These are phyloP conservation scores for Alternaria panax DNA, from an alignment of 2,329 filamentous ascomycete genomes.

Conservation along the genomic window DNA sequence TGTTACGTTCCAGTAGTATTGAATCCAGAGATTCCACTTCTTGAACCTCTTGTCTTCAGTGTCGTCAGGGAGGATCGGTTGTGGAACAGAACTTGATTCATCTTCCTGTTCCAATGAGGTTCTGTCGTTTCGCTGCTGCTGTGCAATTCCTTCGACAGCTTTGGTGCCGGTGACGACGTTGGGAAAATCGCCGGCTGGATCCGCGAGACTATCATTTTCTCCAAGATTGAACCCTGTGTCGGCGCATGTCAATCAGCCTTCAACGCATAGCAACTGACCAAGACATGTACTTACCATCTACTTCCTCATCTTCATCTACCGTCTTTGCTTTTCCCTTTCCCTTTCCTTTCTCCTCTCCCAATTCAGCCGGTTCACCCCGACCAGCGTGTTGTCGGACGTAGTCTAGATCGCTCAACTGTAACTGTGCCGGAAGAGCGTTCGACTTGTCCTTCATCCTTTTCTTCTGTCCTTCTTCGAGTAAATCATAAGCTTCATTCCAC, in stretches of 20 bases:
- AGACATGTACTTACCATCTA: background rate
- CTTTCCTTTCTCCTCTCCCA: no score
- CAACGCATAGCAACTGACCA: background rate
- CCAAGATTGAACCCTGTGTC: background rate
- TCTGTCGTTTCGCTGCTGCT: no score
- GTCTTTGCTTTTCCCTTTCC: no score
- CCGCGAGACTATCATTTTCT: no score
- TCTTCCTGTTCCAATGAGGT: background rate
- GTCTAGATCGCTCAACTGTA: background rate
- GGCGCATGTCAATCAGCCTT: background rate
- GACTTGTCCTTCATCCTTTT: background rate
- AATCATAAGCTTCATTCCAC: background rate
- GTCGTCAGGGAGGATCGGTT: background rate
- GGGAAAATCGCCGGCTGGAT: no score
- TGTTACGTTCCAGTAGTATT: background rate
- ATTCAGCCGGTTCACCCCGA: background rate
- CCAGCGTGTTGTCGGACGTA: background rate
- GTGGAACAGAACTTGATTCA: background rate
- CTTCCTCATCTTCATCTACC: background rate
- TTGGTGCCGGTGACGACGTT: no score
- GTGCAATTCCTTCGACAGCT: no score
- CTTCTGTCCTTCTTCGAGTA: background rate
- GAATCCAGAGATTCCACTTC: background rate
- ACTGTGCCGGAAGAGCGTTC: background rate
- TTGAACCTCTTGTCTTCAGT: background rate